phyloP scores from a whole-genome alignment of 1,139 yeast species.

The Pneumocystis carinii region DNA sequence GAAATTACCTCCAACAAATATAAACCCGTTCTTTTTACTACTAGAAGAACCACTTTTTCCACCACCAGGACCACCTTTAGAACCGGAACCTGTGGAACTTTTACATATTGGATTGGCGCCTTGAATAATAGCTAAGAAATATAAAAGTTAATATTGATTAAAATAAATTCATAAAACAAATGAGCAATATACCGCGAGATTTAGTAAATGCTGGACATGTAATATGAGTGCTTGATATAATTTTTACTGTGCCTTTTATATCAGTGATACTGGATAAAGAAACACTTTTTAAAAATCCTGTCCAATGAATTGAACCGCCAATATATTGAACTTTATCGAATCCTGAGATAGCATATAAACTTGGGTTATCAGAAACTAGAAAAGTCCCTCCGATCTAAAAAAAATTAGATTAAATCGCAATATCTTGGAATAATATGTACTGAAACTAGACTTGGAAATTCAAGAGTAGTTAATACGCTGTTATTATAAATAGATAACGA shows the following conservation, averaged over 20 bases:
- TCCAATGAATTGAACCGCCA: conserved; percentile 74
- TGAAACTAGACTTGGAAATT: conserved; percentile 52
- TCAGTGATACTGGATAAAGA: conserved; percentile 53
- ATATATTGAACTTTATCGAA: conserved; percentile 59
- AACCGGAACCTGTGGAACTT: conserved; percentile 17
- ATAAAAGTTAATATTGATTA: conserved; percentile 70
- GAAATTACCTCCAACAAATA: background rate
- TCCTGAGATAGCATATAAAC: conserved; percentile 49
- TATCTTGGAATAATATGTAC: conserved; percentile 54
- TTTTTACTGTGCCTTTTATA: conserved; percentile 82
- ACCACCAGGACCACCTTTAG: conserved; percentile 5
- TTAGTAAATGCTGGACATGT: conserved; percentile 59
- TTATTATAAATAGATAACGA: conserved; percentile 65
- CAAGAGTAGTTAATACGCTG: conserved; percentile 50
- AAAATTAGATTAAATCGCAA: background rate
- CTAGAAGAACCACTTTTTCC: conserved; percentile 11
- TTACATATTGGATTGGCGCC: conserved; percentile 26
- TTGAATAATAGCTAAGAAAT: conserved; percentile 56
- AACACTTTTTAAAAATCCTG: conserved; percentile 71
- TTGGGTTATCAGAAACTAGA: conserved; percentile 67
- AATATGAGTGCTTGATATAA: conserved; percentile 59
- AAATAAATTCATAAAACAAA: conserved; percentile 51
- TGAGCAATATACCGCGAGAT: conserved; percentile 16
- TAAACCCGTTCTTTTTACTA: no score
- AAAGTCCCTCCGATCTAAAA: conserved; percentile 61